Base-by-base conservation (phyloP, 2,329 filamentous ascomycete species). In the Sporothrix luriei region DNA sequence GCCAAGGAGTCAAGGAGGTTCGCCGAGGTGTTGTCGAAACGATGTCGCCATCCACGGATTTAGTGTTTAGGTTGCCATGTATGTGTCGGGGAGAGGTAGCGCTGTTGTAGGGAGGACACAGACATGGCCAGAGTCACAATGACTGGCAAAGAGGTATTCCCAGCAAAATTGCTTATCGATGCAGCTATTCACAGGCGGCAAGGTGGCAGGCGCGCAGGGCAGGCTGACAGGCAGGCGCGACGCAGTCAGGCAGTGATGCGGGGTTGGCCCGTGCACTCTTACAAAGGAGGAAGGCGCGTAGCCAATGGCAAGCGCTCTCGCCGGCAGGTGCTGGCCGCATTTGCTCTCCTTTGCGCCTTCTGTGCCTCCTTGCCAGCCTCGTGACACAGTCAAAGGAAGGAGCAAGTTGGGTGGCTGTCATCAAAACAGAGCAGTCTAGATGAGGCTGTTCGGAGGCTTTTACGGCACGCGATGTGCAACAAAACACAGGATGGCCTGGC, bases 271-370 rank as follows among this genome's bases (percentile, higher is more conserved):
- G 55, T 59, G 55, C 29, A 59, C n/a, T 24, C 57, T 62, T 29
- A 48, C 40, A 62, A 24, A 21, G 11, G 21, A 24, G 38, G 14
- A 6, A 6, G 33, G 38, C 10, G 11, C 4, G n/a, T 24, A 49
- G 43, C 61, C 61, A 64, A 64, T 64, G 10, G 26, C n/a, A 64
- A 13, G 5, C 16, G 43, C 6, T 33, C 3, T 13, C 16, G 59
- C 10, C 6, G 59, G 21, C 59, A 62, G 59, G 59, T 62, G 59
- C 40, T 62, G 43, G n/a, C 40, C 21, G 24, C 59, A 48, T 29
- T 48, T 62, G 59, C 21, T 62, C 40, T 62, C 59, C 43, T 19
- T 62, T 13, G 59, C 38, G 40, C 59, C 59, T 62, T 62, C 59
- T 19, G 21, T 46, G 6, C 9, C 38, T 43, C 14, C 21, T 21